phyloP scores from a whole-genome alignment of 2,329 filamentous ascomycete species.

The Ceratocystiopsis brevicomis region DNA sequence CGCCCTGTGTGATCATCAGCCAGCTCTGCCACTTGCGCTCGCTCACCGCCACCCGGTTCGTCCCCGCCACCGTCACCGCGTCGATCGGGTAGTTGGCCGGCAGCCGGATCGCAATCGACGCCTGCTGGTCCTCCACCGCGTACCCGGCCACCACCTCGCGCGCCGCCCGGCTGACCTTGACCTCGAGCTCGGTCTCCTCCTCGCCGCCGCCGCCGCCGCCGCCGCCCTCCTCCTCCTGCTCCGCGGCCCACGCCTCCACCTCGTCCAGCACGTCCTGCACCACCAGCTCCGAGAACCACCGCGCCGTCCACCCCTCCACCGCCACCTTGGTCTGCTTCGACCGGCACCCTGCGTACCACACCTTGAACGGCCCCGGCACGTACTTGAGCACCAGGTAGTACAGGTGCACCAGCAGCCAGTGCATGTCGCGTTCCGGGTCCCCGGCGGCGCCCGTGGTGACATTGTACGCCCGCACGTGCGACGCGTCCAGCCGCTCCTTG shows the following conservation, averaged over 20 bases:
- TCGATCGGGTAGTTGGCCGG: conserved; percentile 71
- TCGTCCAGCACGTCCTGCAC: conserved; percentile 46
- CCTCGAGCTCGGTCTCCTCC: conserved; percentile 36
- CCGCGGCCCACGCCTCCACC: conserved; percentile 46
- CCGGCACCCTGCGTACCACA: conserved; percentile 68
- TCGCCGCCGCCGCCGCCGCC: conserved; percentile 5
- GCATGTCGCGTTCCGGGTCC: conserved; percentile 48
- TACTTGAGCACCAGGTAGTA: conserved; percentile 69
- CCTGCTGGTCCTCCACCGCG: conserved; percentile 70
- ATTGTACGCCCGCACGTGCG: conserved; percentile 37
- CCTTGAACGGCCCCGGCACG: conserved; percentile 58
- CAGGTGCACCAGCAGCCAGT: conserved; percentile 69
- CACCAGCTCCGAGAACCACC: conserved; percentile 57
- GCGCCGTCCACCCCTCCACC: conserved; percentile 71
- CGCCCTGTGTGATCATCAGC: conserved; percentile 73
- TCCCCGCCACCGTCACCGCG: conserved; percentile 52
- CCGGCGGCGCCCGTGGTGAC: conserved; percentile 30
- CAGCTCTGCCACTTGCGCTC: conserved; percentile 88
- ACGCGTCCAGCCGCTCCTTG: conserved; percentile 38
- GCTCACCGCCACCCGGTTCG: conserved; percentile 70
- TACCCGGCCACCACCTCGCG: conserved; percentile 71
- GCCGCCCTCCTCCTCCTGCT: conserved; percentile 25
- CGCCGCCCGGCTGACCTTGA: conserved; percentile 54
- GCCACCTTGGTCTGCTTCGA: conserved; percentile 64
- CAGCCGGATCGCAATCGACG: conserved; percentile 64